Evolutionary conservation across 352 stramenopile species (phyloP), one percentile per base, ranked within the genome.

Genomic region (Globisporangium yorkense): DNA sequence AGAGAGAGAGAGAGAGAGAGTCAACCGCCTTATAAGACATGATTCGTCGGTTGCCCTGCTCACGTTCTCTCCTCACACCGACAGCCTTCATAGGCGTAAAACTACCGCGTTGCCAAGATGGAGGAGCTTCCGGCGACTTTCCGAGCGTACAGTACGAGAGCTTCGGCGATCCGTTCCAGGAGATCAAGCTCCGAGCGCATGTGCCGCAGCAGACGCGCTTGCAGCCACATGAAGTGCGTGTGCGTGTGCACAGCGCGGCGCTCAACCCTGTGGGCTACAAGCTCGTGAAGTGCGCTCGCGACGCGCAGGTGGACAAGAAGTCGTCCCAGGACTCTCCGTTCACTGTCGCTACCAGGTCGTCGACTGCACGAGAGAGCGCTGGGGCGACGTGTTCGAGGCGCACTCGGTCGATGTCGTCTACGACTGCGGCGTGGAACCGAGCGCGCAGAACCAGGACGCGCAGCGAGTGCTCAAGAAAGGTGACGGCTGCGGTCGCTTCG

Each of bases 341-440:
- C 66, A 5, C 48, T 87, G 31, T 80, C 0, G 77, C 15, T 68
- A 85, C 39, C 62, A 78, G 39, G 66, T 89, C 40, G 70, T 93
- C 31, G 75, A 91, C 54, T 80, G 75, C 56, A 76, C 73, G n/a
- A 74, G 78, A 57, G 57, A 67, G 20, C 61, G 66, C 44, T 73
- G 63, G 70, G 57, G 39, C 50, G 59, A 71, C 48, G 62, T 60
- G 56, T 15, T 76, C 56, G 45, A 72, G 48, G 54, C 70, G 5
- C 61, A 78, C 60, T 75, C 69, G 44, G 33, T 77, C 24, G 69
- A 77, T 15, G 51, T 74, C 24, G 43, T 77, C 39, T 77, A 74
- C 60, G 70, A 74, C 61, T 74, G 69, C 43, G 66, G 61, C 16
- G 54, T 74, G n/a, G 66, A 74, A 50, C 48, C 57, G 49, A 52